Evolutionary conservation across 495 filamentous ascomycete species (phyloP), one percentile per base, ranked within the genome.

Genomic region (Copromyces sp.): DNA sequence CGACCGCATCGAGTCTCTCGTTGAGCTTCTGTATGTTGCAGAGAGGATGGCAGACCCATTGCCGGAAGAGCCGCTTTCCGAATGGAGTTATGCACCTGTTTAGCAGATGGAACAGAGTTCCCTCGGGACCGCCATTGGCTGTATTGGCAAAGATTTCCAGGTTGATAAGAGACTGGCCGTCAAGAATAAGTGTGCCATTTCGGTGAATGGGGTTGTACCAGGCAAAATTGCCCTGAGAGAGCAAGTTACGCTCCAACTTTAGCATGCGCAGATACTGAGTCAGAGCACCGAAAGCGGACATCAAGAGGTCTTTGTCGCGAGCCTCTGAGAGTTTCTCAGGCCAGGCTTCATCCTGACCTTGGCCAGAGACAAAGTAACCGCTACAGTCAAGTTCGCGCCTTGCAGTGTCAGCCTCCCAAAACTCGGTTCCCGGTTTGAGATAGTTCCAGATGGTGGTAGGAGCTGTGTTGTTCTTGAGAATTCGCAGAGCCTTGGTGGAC

Each of bases 41-140:
- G 39, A 99, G 85, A 0, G 96, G 96, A 77, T 98, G 96, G 82
- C 95, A 98, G 3, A 98, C 92, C 96, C 96, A 99, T 80, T 97
- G 94, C 45, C 94, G 90, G 81, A 98, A 94, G 82, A 95, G 92
- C 5, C 96, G 90, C 84, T 99, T 99, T 70, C 95, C 96, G 76
- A 98, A 99, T 0, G 96, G 95, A 1, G 96, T 98, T 72, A 97
- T 91, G 80, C 96, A 99, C 35, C 93, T 88, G 80, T 99, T 98
- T 14, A 99, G 86, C 47, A 98, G 88, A 16, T 87, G 87, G 83
- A 98, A 98, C 4, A 99, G 82, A 0, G 95, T 98, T 32, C 96
- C 96, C 16, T 95, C 89, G 1, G 85, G 76, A 20, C 92, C 88
- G 9, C 95, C 95, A 79, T 98, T 95, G 75, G 92, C 93, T 2